Evolutionary conservation across 371 early-diverging fungal genomes (phyloP), one percentile per base, ranked within the genome.

Genomic region (Dichotomocladium elegans): DNA sequence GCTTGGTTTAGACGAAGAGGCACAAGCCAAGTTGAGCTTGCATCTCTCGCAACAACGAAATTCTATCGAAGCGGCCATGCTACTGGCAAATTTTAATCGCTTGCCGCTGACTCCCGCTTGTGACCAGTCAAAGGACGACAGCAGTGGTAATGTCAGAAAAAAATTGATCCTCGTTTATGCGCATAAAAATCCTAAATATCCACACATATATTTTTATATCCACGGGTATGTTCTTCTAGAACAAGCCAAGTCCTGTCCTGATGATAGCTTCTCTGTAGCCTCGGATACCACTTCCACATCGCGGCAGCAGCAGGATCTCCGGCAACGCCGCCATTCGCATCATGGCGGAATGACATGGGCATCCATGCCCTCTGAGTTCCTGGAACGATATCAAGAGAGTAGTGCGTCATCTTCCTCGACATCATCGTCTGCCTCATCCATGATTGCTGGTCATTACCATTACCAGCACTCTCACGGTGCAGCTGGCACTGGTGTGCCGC

Each of bases 61-160:
- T 45, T 74, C 74, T 15, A 74, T 74, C 53, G 74, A 74, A 56
- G 74, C 74, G 19, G 74, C 74, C 31, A 70, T 74, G 74, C 28
- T 74, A 17, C 51, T 74, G 35, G 74, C 70, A 24, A 74, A 70
- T 34, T 70, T 74, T 47, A 68, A 68, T 27, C 63, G 64, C 9
- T 42, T 63, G 7, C 60, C 63, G 12, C n/a, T 31, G 15, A 15
- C 47, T 12, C 31, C 29, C n/a, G 29, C 29, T 11, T 15, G 47
- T 26, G 15, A 30, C 15, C 22, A 43, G 22, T 33, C 33, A 8
- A n/a, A 5, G 33, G 28, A 21, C 22, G 47, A 12, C 5, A 22
- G 11, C 19, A 27, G 19, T 12, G 33, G 14, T 27, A 41, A 21
- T 41, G 25, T 26, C 30, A 12, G 21, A 41, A 41, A 30, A 53